phyloP scores from a whole-genome alignment of 2,329 filamentous ascomycete genomes.

The Phialophora verrucosa region DNA sequence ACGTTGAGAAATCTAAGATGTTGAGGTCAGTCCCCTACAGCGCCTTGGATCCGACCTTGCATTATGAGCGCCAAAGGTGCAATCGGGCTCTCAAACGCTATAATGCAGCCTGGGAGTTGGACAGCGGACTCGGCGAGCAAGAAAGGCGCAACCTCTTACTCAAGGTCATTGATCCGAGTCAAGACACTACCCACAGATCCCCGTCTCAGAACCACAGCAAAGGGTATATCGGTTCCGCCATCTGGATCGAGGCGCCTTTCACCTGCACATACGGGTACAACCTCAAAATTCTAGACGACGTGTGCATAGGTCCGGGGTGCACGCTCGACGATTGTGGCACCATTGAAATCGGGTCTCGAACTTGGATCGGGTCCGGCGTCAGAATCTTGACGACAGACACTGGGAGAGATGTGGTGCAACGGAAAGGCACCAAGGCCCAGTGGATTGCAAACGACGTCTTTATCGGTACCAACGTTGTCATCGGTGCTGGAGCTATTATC shows the following conservation, averaged over 20 bases:
- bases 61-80: conserved; percentile 84
- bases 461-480: conserved; percentile 75
- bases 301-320: conserved; percentile 82
- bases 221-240: conserved; percentile 70
- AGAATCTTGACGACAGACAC: conserved; percentile 79
- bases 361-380: conserved; percentile 77
- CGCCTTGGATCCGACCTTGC: conserved; percentile 76
- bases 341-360: conserved; percentile 77
- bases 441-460: conserved; percentile 73
- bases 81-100: conserved; percentile 81
- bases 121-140: conserved; percentile 67
- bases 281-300: conserved; percentile 82
- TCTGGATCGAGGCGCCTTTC: conserved; percentile 85
- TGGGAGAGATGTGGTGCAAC: conserved; percentile 72
- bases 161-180: conserved; percentile 74
- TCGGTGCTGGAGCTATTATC: conserved; percentile 68
- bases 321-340: conserved; percentile 84
- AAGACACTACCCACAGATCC: conserved; percentile 71
- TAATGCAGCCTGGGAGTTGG: conserved; percentile 80
- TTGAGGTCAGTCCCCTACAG: conserved; percentile 77
- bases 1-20: conserved; percentile 90
- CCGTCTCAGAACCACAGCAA: conserved; percentile 56
- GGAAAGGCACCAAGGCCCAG: conserved; percentile 74
- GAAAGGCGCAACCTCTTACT: conserved; percentile 47
- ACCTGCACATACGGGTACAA: conserved; percentile 96